These are phyloP conservation scores for Aspergillus sp. DNA, from an alignment of 2,329 filamentous ascomycete species.

Conservation along the genomic window DNA sequence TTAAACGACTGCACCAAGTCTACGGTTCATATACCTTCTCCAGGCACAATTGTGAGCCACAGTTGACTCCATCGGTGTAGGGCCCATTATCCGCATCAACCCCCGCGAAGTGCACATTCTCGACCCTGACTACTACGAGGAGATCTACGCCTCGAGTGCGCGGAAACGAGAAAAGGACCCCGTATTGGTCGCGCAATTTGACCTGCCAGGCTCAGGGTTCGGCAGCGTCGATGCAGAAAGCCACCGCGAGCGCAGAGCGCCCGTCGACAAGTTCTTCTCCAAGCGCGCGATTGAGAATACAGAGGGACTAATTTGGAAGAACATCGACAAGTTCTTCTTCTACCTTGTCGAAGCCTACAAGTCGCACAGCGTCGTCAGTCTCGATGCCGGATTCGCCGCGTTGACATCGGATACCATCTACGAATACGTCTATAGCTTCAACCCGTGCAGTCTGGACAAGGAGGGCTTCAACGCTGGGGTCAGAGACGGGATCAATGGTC, in stretches of 20 bases:
- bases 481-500: conserved; percentile 25
- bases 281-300: conserved; percentile 24
- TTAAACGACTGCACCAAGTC: background rate
- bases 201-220: conserved; percentile 19
- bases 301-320: conserved; percentile 18
- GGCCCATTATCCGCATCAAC: conserved; percentile 10
- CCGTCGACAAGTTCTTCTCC: conserved; percentile 30
- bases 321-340: conserved; percentile 22
- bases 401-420: conserved; percentile 43
- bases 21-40: background rate
- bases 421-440: conserved; percentile 41
- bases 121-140: conserved; percentile 8
- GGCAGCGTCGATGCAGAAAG: conserved; percentile 24
- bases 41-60: background rate
- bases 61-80: background rate
- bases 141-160: conserved; percentile 3
- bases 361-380: conserved; percentile 21
- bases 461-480: conserved; percentile 30
- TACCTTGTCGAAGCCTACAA: conserved; percentile 18
- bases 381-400: conserved; percentile 30
- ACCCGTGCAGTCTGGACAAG: conserved; percentile 38
- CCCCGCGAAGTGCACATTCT: conserved; percentile 10
- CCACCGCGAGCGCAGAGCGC: conserved; percentile 28
- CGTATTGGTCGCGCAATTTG: conserved; percentile 13
- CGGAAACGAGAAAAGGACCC: conserved; percentile 6